phyloP scores from a whole-genome alignment of 164 flowering plant species.

The Piper betle region DNA sequence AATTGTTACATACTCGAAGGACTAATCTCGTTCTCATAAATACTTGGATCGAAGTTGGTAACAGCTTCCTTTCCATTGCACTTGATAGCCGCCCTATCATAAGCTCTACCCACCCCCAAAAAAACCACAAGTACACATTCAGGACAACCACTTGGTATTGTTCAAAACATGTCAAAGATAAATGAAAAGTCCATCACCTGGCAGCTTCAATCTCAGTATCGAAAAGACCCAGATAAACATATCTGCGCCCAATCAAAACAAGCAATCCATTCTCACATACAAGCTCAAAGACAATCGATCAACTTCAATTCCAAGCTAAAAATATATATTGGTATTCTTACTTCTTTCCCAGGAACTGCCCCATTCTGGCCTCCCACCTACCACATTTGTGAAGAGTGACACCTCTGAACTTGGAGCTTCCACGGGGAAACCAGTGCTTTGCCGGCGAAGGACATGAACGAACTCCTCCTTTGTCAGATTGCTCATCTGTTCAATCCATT shows the following conservation, averaged over 20 bases:
- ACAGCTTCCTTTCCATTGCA: conserved; percentile 96
- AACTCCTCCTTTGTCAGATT: conserved; percentile 92
- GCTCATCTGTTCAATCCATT: conserved; percentile 45
- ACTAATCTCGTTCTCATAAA: conserved; percentile 61
- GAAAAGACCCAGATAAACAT: conserved; percentile 83
- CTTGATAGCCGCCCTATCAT: conserved; percentile 93
- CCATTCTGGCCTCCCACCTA: conserved; percentile 99
- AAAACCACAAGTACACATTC: background rate
- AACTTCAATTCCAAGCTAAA: background rate
- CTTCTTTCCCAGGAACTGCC: conserved; percentile 97
- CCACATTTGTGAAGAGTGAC: conserved; percentile 99
- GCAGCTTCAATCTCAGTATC: conserved; percentile 97
- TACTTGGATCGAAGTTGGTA: conserved; percentile 89
- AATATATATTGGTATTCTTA: conserved; percentile 3
- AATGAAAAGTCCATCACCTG: conserved; percentile 28
- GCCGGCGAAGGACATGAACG: conserved; percentile 94
- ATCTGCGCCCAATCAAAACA: conserved; percentile 29
- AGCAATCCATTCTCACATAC: background rate
- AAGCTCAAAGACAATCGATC: background rate
- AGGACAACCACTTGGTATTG: background rate
- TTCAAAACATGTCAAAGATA: background rate
- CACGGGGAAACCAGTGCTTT: conserved; percentile 93
- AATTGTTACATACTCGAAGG: conserved; percentile 23
- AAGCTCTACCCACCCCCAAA: conserved; percentile 39
- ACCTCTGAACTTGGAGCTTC: conserved; percentile 94